A percentile compares a stretch with the other conserved stretches of the same genome.
Conservation (phyloP, 768 basidiomycete genomes). For the Clitopilus hobsonii region DNA sequence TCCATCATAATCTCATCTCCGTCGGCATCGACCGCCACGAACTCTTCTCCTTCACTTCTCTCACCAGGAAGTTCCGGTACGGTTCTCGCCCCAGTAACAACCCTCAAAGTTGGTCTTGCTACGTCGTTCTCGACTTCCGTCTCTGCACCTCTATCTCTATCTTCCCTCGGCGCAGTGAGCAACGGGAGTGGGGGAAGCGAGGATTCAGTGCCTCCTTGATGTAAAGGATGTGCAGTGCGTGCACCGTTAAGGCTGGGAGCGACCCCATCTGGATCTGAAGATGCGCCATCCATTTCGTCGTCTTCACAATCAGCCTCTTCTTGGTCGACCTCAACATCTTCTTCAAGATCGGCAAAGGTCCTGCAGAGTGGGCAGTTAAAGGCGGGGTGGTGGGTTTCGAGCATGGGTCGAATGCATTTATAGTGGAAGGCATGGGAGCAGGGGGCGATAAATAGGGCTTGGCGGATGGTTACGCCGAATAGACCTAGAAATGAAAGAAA, state of each 20-base stretch:
- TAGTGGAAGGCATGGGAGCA: conserved; percentile 96
- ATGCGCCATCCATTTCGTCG: conserved; percentile 6
- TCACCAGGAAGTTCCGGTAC: not conserved
- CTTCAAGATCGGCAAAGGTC: conserved; percentile 92
- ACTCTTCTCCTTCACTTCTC: conserved; percentile 5
- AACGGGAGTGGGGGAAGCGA: conserved; percentile 14
- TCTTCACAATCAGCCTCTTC: conserved; percentile 20
- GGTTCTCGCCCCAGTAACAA: not conserved
- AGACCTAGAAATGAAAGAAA: conserved; percentile 26
- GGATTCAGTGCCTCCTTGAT: conserved; percentile 4
- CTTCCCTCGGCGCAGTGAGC: conserved; percentile 3
- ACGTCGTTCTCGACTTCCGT: conserved; percentile 32
- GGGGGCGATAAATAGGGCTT: conserved; percentile 95
- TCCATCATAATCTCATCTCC: conserved; percentile 7
- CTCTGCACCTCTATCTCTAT: conserved; percentile 23
- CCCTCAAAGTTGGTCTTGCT: not conserved
- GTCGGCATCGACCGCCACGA: too few species aligned
- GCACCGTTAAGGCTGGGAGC: not conserved
- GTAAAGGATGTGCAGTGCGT: not conserved
- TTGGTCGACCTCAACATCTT: conserved; percentile 74
- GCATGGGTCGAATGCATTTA: conserved; percentile 92
- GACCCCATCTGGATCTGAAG: conserved; percentile 2
- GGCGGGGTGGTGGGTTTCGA: conserved; percentile 84
- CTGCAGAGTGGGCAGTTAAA: conserved; percentile 96
- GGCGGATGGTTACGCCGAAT: conserved; percentile 90